Conservation (phyloP, 768 basidiomycete species). For the Chlorophyllum brunneum region DNA sequence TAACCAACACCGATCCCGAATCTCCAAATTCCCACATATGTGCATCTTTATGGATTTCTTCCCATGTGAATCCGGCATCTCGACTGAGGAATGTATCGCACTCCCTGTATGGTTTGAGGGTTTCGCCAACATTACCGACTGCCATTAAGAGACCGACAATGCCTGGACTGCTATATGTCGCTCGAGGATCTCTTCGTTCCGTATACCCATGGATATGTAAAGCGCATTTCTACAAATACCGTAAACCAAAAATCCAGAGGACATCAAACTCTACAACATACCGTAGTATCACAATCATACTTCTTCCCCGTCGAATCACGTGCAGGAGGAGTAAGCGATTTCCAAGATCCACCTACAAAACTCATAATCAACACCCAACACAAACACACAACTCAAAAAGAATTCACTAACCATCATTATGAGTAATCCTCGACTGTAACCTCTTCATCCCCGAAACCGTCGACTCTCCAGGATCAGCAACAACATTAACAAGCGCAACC, state of each 20-base stretch:
- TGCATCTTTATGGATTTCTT: slow-evolving; percentile 97
- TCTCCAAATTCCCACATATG: slow-evolving; percentile 98
- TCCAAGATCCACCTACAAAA: slow-evolving; percentile 80
- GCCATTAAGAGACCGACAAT: slow-evolving; percentile 93
- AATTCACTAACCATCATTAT: slow-evolving; percentile 79
- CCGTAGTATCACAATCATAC: slow-evolving; percentile 71
- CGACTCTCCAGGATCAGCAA: slow-evolving; percentile 78
- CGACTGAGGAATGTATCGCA: slow-evolving; percentile 96
- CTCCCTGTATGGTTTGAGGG: slow-evolving; percentile 74
- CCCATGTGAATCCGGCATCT: slow-evolving; percentile 96
- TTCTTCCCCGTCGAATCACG: slow-evolving; percentile 68
- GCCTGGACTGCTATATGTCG: slow-evolving; percentile 91
- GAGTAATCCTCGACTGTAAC: slow-evolving; percentile 85
- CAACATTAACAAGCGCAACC: slow-evolving; percentile 89
- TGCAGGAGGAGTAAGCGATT: slow-evolving; percentile 68
- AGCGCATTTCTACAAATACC: slow-evolving; percentile 59
- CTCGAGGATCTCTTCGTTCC: slow-evolving; percentile 82
- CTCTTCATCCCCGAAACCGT: slow-evolving; percentile 65
- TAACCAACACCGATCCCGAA: slow-evolving; percentile 88
- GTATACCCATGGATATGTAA: slow-evolving; percentile 96
- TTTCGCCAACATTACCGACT: slow-evolving; percentile 92
- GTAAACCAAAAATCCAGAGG: not conserved
- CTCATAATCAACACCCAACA: slow-evolving; percentile 1
- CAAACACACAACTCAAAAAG: not conserved
- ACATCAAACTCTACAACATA: slow-evolving; percentile 27